Base-by-base conservation (phyloP, 2,329 filamentous ascomycete genomes). In the Lachnellula occidentalis region DNA sequence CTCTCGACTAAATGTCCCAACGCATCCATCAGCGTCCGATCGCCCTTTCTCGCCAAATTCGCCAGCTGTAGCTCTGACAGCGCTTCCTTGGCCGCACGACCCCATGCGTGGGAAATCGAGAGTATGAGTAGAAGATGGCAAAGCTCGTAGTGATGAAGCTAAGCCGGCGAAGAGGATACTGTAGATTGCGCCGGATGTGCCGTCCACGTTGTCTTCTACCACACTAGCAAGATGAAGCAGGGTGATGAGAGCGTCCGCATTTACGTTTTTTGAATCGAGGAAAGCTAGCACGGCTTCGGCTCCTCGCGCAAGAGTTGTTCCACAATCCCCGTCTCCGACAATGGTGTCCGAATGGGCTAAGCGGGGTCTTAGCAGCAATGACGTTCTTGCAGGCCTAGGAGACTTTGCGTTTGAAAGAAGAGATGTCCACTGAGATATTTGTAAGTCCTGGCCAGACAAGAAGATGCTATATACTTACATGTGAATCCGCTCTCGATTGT, bases 301-400 rank as follows among this genome's bases (percentile, higher is more conserved):
- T 5, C 64, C 65, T 22, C 61, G 58, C 3, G 59, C 36, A 7
- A 70, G 56, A 8, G 67, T 69, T 41, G 64, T 65, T 3, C 67
- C 67, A 43, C 66, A 69, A 50, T 69, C 67, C 19, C 67, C 67
- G 50, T 70, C 67, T 4, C 67, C 67, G 8, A 70, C 61, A 12
- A 68, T 55, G 1, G 65, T 67, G 63, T 81, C 79, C 58, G 76
- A 81, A 41, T 71, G 73, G 1, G 79, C 81, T 57, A 81, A 73
- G 22, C 76, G 73, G 8, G 78, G 76, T 60, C n/a, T 82, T 79
- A 6, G 74, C 75, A 46, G 57, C 55, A 50, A 65, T 65, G 14
- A 61, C 54, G 11, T 47, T 53, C n/a, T 62, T 57, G 43, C 62
- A 64, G 19, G 61, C 58, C 22, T 36, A 4, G 27, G 27, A 31